Base-by-base conservation (phyloP, 2,329 filamentous ascomycete genomes). In the Coniochaeta sp. region DNA sequence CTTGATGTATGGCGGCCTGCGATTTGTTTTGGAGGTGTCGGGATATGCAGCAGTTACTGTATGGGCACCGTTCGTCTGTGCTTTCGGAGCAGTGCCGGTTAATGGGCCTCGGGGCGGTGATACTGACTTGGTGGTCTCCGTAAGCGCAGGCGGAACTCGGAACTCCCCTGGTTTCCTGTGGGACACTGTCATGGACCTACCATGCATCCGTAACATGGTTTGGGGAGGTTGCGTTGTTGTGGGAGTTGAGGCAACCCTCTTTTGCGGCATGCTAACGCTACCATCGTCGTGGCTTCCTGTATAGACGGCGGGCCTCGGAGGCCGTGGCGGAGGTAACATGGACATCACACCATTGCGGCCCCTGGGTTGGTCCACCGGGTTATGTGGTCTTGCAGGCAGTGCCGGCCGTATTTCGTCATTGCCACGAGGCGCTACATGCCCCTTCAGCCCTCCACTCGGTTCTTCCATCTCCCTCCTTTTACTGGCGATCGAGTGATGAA, bases 1-100 rank as follows among this genome's bases (percentile, higher is more conserved):
- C 66, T 87, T 89, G 66, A 90, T 86, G 58, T 82, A 83, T 0
- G 95, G 95, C 17, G 91, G 89, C 56, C 92, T 84, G 57, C 95
- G 86, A 70, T 97, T 99, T 2, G 91, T 85, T 65, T 89, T 87
- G 1, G 91, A 90, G 1, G 89, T 80, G 73, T 99, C 93, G 0
- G 95, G 95, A 70, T 90, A 97, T 57, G 90, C 84, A 9, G 81
- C 83, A 22, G 77, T 77, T 57, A 77, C 24, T 26, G 57, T 58
- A 22, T 63, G 57, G 17, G 62, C 60, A 28, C 61, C 60, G 34
- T 62, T 58, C 12, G 40, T 73, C 12, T 84, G 79, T 16, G 79
- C 72, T 1, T 81, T 71, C 44, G 85, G 81, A 5, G 71, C 59
- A n/a, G 47, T 50, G 1, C 34, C 56, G 10, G 19, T 52, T 16